These are phyloP conservation scores for Epichloe sibirici DNA, from an alignment of 2,329 filamentous ascomycete species.

Conservation along the genomic window DNA sequence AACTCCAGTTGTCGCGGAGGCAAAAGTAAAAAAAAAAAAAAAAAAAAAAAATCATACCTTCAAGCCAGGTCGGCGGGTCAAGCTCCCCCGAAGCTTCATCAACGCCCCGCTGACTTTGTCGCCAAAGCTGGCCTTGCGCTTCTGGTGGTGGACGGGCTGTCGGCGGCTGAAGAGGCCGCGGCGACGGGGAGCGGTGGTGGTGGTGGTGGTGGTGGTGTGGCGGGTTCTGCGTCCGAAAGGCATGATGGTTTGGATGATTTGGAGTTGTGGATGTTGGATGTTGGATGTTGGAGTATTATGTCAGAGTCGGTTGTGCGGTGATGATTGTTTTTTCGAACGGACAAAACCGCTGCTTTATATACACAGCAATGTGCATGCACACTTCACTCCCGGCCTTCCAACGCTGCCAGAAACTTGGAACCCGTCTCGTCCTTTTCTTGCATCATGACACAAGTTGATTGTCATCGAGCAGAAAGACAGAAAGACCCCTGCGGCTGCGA, in stretches of 20 bases:
- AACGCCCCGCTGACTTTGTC: slow-evolving; percentile 71
- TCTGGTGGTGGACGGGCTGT: slow-evolving; percentile 45
- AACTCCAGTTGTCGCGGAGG: neutral
- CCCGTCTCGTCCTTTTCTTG: no score
- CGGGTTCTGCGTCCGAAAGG: slow-evolving; percentile 14
- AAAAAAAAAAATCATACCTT: slow-evolving; percentile 38
- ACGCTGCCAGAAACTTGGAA: no score
- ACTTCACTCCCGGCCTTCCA: no score
- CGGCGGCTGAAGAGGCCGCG: slow-evolving; percentile 28
- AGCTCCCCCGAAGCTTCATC: slow-evolving; percentile 56
- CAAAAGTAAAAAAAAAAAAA: neutral
- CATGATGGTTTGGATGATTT: slow-evolving; percentile 6
- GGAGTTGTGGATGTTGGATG: neutral
- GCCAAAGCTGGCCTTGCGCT: slow-evolving; percentile 54
- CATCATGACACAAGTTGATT: no score
- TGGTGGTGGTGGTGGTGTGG: slow-evolving; percentile 21
- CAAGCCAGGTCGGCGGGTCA: slow-evolving; percentile 56
- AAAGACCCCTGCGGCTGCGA: neutral
- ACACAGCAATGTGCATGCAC: no score
- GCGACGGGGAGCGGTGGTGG: slow-evolving; percentile 28
- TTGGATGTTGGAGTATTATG: no score
- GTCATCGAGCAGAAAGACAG: no score
- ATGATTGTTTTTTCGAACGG: no score
- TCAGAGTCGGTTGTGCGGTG: neutral
- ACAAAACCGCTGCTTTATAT: no score